These are phyloP conservation scores for Fusarium sterilihyphosum DNA, from an alignment of 2,329 filamentous ascomycete genomes.

Conservation along the genomic window DNA sequence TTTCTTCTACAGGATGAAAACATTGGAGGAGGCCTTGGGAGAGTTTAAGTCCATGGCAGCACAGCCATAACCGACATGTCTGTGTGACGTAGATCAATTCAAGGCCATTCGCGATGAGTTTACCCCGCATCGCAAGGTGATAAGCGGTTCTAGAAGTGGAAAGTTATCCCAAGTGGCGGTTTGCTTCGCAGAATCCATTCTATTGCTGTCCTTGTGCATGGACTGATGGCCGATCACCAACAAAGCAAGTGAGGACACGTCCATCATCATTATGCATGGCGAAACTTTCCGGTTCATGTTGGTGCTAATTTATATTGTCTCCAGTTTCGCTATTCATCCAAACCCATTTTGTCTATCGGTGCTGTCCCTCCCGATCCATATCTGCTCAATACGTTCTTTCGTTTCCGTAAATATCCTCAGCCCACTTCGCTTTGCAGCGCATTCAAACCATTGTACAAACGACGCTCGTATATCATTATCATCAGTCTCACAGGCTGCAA, in stretches of 20 bases:
- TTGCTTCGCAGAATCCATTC: too few species aligned
- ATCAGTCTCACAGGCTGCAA: conserved; percentile 21
- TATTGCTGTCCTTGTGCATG: fast-evolving
- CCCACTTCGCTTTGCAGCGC: conserved; percentile 4
- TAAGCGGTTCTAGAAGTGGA: conserved; percentile 7
- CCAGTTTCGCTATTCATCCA: background rate
- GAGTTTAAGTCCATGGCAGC: background rate
- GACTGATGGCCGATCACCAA: fast-evolving
- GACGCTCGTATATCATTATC: background rate
- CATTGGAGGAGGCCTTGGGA: background rate
- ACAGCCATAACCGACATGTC: too few species aligned
- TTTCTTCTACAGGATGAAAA: too few species aligned
- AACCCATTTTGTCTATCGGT: background rate
- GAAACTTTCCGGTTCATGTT: background rate
- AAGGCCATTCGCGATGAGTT: background rate
- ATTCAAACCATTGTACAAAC: conserved; percentile 20
- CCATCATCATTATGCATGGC: background rate
- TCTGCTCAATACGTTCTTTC: conserved; percentile 1
- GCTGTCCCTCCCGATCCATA: conserved; percentile 9
- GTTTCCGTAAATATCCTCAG: conserved; percentile 26
- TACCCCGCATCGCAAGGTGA: background rate
- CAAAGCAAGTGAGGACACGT: background rate
- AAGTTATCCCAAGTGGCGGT: background rate
- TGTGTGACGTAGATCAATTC: background rate
- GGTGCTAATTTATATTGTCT: background rate